Evolutionary conservation across 2,329 filamentous ascomycete species (phyloP).

Genomic region (Aspergillus sp.): DNA sequence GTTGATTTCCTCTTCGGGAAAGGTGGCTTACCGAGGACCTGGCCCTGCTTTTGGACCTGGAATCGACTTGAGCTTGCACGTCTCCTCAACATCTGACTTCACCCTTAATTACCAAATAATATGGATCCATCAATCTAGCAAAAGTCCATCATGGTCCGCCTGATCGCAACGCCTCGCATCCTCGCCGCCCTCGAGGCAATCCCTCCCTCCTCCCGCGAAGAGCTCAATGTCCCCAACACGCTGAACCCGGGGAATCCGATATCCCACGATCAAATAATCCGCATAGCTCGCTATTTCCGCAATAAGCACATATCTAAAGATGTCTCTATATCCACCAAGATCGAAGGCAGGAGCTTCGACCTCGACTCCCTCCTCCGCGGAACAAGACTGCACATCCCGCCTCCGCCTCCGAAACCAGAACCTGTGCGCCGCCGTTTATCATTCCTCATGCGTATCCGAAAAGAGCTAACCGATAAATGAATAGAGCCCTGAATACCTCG

Average conservation of each 20-base stretch:
- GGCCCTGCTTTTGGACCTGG: neutral
- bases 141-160: slow-evolving; percentile 44
- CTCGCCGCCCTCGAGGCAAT: slow-evolving; percentile 44
- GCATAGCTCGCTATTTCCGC: slow-evolving; percentile 38
- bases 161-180: slow-evolving; percentile 46
- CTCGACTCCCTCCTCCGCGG: slow-evolving; percentile 75
- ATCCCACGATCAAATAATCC: slow-evolving; percentile 47
- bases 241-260: slow-evolving; percentile 41
- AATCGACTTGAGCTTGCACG: slow-evolving; percentile 1
- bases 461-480: neutral
- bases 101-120: neutral
- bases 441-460: neutral
- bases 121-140: neutral
- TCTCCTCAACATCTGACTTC: neutral
- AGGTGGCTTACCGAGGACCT: slow-evolving; percentile 14
- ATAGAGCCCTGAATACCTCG: slow-evolving; percentile 78
- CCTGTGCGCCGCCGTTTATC: slow-evolving; percentile 60
- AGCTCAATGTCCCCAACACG: slow-evolving; percentile 40
- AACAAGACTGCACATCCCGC: slow-evolving; percentile 73
- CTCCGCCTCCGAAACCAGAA: slow-evolving; percentile 77
- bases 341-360: slow-evolving; percentile 60
- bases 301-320: slow-evolving; percentile 5
- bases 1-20: slow-evolving; percentile 32
- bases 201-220: slow-evolving; percentile 33
- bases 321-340: neutral